These are phyloP conservation scores for Fusarium liriodendri DNA, from an alignment of 2,329 filamentous ascomycete species.

Conservation along the genomic window DNA sequence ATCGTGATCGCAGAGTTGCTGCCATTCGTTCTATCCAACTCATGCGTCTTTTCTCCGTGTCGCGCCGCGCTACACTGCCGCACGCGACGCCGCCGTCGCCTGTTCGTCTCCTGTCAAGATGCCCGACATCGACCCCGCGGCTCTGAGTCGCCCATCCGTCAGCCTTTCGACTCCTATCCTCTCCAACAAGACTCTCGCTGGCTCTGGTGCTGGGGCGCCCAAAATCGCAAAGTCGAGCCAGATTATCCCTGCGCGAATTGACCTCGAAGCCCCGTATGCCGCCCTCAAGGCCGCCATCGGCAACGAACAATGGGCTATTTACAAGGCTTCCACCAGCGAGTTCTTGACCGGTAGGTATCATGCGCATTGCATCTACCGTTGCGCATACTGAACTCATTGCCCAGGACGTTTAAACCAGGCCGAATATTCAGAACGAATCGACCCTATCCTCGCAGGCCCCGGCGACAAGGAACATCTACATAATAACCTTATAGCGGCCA, in stretches of 20 bases:
- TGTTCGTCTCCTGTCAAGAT: slow-evolving; percentile 55
- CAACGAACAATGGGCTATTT: slow-evolving; percentile 70
- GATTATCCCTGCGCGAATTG: slow-evolving; percentile 73
- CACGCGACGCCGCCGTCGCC: slow-evolving; percentile 58
- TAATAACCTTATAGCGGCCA: slow-evolving; percentile 74
- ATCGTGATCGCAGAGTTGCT: slow-evolving; percentile 56
- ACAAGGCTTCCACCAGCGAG: slow-evolving; percentile 72
- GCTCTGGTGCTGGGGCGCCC: slow-evolving; percentile 59
- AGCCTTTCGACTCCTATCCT: slow-evolving; percentile 70
- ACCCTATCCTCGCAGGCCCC: slow-evolving; percentile 68
- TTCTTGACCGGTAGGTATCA: slow-evolving; percentile 68
- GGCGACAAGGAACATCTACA: slow-evolving; percentile 73
- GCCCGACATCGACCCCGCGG: slow-evolving; percentile 78
- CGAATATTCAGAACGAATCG: slow-evolving; percentile 69
- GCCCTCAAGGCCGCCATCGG: slow-evolving; percentile 70
- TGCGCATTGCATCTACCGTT: not conserved
- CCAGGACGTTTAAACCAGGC: slow-evolving; percentile 72
- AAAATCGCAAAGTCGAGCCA: slow-evolving; percentile 71
- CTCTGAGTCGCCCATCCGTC: slow-evolving; percentile 70
- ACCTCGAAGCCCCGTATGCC: slow-evolving; percentile 73
- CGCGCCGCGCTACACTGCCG: slow-evolving; percentile 58
- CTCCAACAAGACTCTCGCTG: slow-evolving; percentile 67
- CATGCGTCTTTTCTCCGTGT: slow-evolving; percentile 56
- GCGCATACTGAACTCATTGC: slow-evolving; percentile 44
- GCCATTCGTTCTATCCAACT: slow-evolving; percentile 54